Base-by-base conservation (phyloP, 2,329 filamentous ascomycete species). In the Xylariomycetidae sp. region DNA sequence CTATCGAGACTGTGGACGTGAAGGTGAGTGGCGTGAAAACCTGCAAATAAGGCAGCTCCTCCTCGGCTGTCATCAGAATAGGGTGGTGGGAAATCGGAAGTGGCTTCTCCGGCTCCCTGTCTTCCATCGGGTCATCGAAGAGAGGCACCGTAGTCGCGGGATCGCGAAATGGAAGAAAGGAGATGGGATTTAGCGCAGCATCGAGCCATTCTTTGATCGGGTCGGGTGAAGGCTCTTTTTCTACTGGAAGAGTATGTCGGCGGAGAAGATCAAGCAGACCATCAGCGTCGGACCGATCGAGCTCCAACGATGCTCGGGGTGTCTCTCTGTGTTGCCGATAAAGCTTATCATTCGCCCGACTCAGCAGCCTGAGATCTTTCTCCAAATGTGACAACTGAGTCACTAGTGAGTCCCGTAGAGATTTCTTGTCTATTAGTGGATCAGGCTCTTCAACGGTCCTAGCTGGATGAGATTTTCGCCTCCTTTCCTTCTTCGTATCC, bases 21-120 rank as follows among this genome's bases (percentile, higher is more conserved):
- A 85, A 79, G 0, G 65, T 66, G 11, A 92, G 69, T 0, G 82
- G 77, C 1, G 77, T 84, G 48, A 92, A 88, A 7, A 82, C 68
- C 28, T 82, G 74, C 0, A 89, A 67, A 44, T 82, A 88, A 0
- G 82, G 77, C 3, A 84, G 60, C 31, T 83, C 76, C 39, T 88
- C 76, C 1, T 70, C 64, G 2, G 82, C 68, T 1, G 74, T 69
- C 61, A 88, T 67, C 1, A 68, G 67, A 2, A 78, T 50, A 0
- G 82, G 86, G 32, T 76, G 72, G 49, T 89, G 85, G 2, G 82
- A 85, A 6, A 71, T 62, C 0, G 72, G 54, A 2, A 65, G 56
- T 5, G 62, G 56, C 5, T 61, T 51, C 3, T 63, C 49, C 9
- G 54, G 43, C 23, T 51, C 45, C 0, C 56, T 45, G 3, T 47